Percentiles rank a stretch among this genome's conserved stretches.
These are phyloP conservation scores for Guyanaporus albipodus DNA, from an alignment of 768 basidiomycete species.

Conservation along the genomic window DNA sequence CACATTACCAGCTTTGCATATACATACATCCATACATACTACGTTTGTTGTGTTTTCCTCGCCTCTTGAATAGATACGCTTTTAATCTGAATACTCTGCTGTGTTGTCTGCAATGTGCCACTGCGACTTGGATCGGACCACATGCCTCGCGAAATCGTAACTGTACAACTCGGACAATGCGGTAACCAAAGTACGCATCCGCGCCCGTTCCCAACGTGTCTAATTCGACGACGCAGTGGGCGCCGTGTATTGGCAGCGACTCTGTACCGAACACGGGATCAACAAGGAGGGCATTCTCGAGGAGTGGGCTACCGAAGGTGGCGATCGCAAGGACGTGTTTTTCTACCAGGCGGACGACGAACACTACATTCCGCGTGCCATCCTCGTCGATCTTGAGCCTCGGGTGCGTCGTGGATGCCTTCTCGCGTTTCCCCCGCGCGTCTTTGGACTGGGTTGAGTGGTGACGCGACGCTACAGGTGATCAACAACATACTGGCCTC, in stretches of 20 bases:
- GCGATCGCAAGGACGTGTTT: constrained; percentile 98
- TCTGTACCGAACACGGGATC: constrained; percentile 98
- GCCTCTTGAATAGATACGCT: constrained; percentile 13
- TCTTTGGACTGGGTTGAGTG: background rate
- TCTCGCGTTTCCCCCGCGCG: background rate
- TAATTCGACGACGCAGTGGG: constrained; percentile 64
- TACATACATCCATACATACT: too few relatives aligned
- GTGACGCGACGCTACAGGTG: constrained; percentile 51
- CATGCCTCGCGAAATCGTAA: constrained; percentile 85
- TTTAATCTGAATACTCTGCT: constrained; percentile 20
- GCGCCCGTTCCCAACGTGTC: constrained; percentile 2
- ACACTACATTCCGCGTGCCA: constrained; percentile 96
- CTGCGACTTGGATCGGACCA: constrained; percentile 5
- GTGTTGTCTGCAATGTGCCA: constrained; percentile 1
- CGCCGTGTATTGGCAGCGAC: constrained; percentile 95
- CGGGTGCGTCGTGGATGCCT: constrained; percentile 55
- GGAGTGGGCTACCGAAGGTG: constrained; percentile 94
- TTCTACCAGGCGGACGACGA: constrained; percentile 99
- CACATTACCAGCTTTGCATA: constrained; percentile 20
- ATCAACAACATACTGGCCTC: constrained; percentile 92
- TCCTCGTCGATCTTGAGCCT: constrained; percentile 94
- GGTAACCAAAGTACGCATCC: constrained; percentile 77
- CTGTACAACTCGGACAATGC: constrained; percentile 84
- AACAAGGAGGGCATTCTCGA: constrained; percentile 93
- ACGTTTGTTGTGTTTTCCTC: constrained; percentile 17